Base-by-base conservation (phyloP, 768 basidiomycete species). In the Suillus fuscotomentosus region DNA sequence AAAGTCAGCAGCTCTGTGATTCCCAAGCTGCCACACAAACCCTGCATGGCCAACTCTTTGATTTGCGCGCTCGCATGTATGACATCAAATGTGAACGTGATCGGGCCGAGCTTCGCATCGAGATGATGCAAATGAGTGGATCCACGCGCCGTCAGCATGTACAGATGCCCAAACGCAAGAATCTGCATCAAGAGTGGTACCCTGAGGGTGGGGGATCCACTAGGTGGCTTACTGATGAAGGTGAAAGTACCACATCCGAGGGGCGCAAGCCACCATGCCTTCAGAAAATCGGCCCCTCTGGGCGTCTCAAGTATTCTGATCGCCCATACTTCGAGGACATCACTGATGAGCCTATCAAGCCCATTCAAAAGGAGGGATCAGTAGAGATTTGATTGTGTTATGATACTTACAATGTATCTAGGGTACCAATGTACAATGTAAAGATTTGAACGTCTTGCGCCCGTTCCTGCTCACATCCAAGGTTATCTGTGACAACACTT, bases 1-100 rank as follows among this genome's bases (percentile, higher is more conserved):
- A 75, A n/a, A 66, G 67, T 5, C 67, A 71, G 39, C 75, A 77
- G 61, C 69, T 77, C 39, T 64, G 67, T 24, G 72, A 76, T 47
- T 31, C 68, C 10, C 68, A 73, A 22, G 56, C 65, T 7, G 64
- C 62, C 1, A 64, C 65, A 54, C 66, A 75, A 10, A 61, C 3
- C 5, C 3, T 48, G 11, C 47, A 22, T 1, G 47, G 47, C 10
- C n/a, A 48, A 48, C 47, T 48, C 47, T 48, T 48, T n/a, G 20
- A 43, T 42, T 69, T 76, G 13, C 69, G 66, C 34, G 56, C 60
- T 36, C 45, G 65, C 6, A 48, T 74, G 47, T 59, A 61, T 20
- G 50, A 60, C 3, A 42, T 64, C 13, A 61, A 68, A 43, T 64
- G 60, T 15, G 66, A 24, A 6, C 63, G 36, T 41, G 70, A 76